These are phyloP conservation scores for Silene conica DNA, from an alignment of 148 eudicot genomes.

Conservation along the genomic window DNA sequence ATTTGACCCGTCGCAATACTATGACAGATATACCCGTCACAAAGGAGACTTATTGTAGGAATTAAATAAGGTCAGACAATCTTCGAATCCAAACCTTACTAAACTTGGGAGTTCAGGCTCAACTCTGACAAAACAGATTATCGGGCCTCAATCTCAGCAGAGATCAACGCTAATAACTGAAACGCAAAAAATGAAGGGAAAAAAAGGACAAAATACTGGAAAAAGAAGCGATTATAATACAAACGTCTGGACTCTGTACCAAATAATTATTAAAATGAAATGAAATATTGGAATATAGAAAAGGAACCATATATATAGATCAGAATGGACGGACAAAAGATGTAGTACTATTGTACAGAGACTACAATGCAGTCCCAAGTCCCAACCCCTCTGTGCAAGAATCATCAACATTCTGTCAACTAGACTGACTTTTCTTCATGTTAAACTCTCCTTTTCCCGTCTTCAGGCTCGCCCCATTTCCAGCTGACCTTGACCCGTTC, in stretches of 20 bases:
- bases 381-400: constrained; percentile 33
- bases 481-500: constrained; percentile 22
- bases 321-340: constrained; percentile 20
- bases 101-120: too few relatives aligned
- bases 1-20: too few relatives aligned
- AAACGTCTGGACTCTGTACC: constrained; percentile 32
- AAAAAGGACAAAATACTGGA: constrained; percentile 11
- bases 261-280: constrained; percentile 23
- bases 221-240: constrained; percentile 28
- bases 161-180: too few relatives aligned
- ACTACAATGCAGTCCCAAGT: constrained; percentile 30
- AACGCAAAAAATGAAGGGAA: too few relatives aligned
- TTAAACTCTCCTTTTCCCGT: constrained; percentile 22
- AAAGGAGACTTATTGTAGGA: too few relatives aligned
- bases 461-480: constrained; percentile 16
- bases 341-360: constrained; percentile 31
- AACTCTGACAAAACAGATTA: too few relatives aligned
- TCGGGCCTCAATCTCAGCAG: too few relatives aligned
- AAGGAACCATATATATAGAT: constrained; percentile 25
- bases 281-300: constrained; percentile 20
- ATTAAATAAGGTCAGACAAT: too few relatives aligned
- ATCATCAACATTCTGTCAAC: constrained; percentile 44
- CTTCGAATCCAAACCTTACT: too few relatives aligned
- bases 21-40: too few relatives aligned
- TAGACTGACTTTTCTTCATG: constrained; percentile 32